Evolutionary conservation across 2,329 filamentous ascomycete genomes (phyloP).

Genomic region (Dryadomyces quercus-mongolicae): DNA sequence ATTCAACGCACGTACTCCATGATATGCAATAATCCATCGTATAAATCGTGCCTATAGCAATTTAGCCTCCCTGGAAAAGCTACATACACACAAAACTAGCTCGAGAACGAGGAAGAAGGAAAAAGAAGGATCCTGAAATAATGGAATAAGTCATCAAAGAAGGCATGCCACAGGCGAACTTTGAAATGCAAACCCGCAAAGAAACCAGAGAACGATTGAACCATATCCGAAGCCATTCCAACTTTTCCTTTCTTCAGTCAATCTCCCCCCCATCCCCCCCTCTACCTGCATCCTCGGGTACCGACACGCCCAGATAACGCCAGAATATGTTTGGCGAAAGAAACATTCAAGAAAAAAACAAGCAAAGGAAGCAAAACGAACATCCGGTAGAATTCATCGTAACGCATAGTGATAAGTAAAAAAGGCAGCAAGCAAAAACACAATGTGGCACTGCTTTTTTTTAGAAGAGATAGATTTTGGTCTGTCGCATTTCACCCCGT

Average conservation of each 20-base stretch:
- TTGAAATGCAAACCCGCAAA: not conserved
- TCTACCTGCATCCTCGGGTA: not conserved
- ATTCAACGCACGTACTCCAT: too few species aligned
- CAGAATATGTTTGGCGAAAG: not conserved
- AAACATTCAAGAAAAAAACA: not conserved
- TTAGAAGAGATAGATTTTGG: not conserved
- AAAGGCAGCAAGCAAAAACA: not conserved
- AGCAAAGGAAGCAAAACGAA: not conserved
- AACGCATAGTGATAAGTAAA: not conserved
- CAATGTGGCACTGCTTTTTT: not conserved
- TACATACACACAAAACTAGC: not conserved
- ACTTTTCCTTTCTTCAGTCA: not conserved
- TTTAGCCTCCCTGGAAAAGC: too few species aligned
- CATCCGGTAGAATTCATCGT: not conserved
- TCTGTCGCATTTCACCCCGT: not conserved
- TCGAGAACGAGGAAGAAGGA: not conserved
- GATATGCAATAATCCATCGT: too few species aligned
- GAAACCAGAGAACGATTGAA: not conserved
- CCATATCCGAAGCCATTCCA: not conserved
- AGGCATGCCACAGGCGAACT: not conserved
- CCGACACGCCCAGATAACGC: not conserved
- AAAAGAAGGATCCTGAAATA: not conserved
- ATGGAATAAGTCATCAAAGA: not conserved
- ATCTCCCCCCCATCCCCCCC: not conserved
- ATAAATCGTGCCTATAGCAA: too few species aligned